Evolutionary conservation across 2,329 filamentous ascomycete genomes (phyloP).

Genomic region (Hirsutella thompsonii): DNA sequence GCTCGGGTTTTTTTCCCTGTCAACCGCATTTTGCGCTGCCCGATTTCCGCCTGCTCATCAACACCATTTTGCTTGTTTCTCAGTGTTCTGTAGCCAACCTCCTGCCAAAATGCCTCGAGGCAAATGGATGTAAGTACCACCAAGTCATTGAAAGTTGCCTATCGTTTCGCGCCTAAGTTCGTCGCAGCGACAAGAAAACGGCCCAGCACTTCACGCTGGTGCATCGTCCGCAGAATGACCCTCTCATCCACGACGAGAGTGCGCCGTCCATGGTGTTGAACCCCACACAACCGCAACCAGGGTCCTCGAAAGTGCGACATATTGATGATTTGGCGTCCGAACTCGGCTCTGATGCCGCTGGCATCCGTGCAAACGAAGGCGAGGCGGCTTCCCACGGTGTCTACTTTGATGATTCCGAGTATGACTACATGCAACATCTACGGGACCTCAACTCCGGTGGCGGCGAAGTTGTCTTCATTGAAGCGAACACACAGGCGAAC

Average conservation of each 20-base stretch:
- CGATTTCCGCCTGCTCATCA: neutral
- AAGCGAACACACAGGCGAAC: conserved; percentile 49
- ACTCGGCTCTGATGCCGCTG: conserved; percentile 52
- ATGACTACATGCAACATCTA: conserved; percentile 99
- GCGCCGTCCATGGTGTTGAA: conserved; percentile 88
- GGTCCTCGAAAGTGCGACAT: conserved; percentile 41
- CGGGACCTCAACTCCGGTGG: conserved; percentile 67
- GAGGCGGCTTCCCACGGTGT: conserved; percentile 90
- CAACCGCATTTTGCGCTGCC: neutral
- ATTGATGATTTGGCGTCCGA: conserved; percentile 66
- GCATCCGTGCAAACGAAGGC: conserved; percentile 78
- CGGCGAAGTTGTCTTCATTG: conserved; percentile 73
- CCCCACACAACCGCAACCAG: conserved; percentile 35
- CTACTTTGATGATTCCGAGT: conserved; percentile 88
- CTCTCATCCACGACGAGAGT: conserved; percentile 82
- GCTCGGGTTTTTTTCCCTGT: neutral
- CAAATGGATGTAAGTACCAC: conserved; percentile 47
- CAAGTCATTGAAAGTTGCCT: no score
- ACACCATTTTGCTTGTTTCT: no score
- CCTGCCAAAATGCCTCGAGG: conserved; percentile 54
- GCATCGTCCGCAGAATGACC: conserved; percentile 93
- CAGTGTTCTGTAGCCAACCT: no score
- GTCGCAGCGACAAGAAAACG: conserved; percentile 63
- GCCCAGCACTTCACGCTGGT: conserved; percentile 91
- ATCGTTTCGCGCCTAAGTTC: no score